Percentiles rank a stretch among this genome's conserved stretches.
Evolutionary conservation across 2,329 filamentous ascomycete species (phyloP).

Genomic region (Exophiala sideris): DNA sequence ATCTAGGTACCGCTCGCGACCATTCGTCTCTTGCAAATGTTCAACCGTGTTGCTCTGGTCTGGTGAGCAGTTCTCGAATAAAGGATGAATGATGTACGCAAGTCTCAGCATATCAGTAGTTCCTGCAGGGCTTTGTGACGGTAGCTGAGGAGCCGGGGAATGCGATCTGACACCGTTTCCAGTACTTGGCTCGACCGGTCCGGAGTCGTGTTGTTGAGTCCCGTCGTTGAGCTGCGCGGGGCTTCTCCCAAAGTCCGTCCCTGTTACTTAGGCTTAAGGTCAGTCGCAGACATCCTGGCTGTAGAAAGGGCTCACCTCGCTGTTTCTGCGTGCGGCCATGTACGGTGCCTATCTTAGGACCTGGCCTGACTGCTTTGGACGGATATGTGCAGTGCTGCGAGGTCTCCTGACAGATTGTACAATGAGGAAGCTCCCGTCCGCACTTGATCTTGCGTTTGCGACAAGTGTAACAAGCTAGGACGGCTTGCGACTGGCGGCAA

Average conservation of each 20-base stretch:
- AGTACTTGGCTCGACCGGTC: neutral
- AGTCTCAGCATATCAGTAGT: constrained; percentile 1
- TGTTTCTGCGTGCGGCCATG: neutral
- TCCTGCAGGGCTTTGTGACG: constrained; percentile 1
- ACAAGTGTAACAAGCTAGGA: constrained; percentile 8
- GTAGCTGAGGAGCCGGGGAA: neutral
- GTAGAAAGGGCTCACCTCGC: neutral
- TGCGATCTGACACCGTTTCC: neutral
- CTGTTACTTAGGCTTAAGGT: too few species aligned
- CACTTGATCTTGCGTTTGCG: constrained; percentile 20
- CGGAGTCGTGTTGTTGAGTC: too few species aligned
- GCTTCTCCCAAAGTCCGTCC: too few species aligned
- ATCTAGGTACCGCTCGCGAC: neutral
- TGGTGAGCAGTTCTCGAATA: constrained; percentile 9
- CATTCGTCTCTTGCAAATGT: neutral
- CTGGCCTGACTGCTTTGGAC: constrained; percentile 8
- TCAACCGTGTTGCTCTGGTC: neutral
- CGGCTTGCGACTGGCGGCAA: neutral
- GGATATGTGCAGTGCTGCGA: constrained; percentile 18
- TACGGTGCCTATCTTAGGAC: constrained; percentile 28
- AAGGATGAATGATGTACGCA: constrained; percentile 8
- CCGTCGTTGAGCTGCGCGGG: too few species aligned
- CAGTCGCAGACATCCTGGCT: too few species aligned
- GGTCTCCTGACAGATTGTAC: constrained; percentile 5
- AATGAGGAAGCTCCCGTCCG: constrained; percentile 10